A percentile compares a stretch with the other conserved stretches of the same genome.
Evolutionary conservation across 2,329 filamentous ascomycete genomes (phyloP).

Genomic region (Monilinia aucupariae): DNA sequence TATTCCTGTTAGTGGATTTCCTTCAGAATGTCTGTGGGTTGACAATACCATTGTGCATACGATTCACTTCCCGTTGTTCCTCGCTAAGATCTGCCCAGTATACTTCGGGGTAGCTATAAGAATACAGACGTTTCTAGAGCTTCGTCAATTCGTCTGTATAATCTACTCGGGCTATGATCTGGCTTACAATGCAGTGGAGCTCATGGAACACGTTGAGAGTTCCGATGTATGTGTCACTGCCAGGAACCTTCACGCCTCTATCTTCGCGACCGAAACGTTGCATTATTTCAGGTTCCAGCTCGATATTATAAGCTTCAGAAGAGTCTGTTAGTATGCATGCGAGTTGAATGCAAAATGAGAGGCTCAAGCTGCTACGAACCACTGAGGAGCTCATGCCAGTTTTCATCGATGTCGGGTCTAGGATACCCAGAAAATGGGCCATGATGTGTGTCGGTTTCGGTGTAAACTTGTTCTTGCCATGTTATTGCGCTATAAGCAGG

Average conservation of each 20-base stretch:
- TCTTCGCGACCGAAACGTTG: not conserved
- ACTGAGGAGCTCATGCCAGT: not conserved
- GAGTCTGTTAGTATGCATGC: not conserved
- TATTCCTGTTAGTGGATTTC: not conserved
- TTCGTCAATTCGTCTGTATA: not conserved
- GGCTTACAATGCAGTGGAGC: not conserved
- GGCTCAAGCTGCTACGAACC: not conserved
- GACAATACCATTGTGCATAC: not conserved
- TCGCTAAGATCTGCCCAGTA: not conserved
- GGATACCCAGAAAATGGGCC: conserved; percentile 3
- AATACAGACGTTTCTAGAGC: not conserved
- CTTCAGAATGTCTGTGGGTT: not conserved
- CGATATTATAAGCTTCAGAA: not conserved
- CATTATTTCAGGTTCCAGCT: not conserved
- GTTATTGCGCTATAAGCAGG: conserved; percentile 1
- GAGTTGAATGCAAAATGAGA: too few relatives aligned
- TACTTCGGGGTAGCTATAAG: not conserved
- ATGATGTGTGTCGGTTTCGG: not conserved
- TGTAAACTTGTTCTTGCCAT: not conserved
- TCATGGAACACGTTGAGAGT: not conserved
- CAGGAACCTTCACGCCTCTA: not conserved
- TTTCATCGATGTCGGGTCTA: not conserved
- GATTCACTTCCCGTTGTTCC: not conserved
- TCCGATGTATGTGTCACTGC: not conserved
- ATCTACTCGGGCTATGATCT: not conserved